phyloP scores from a whole-genome alignment of 495 filamentous ascomycete species.

The Xylaria longipes region DNA sequence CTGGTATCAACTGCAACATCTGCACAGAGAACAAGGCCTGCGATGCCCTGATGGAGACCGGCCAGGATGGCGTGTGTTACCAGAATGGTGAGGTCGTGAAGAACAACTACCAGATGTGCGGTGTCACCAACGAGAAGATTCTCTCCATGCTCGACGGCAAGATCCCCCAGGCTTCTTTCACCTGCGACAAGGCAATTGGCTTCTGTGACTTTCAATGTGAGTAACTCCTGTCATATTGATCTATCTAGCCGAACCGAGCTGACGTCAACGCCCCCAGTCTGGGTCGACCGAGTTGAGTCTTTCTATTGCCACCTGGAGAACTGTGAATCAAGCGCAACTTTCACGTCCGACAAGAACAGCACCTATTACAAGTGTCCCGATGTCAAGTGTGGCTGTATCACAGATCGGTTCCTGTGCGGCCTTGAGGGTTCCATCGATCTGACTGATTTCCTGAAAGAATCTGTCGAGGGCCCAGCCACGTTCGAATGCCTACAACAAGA shows the following conservation, averaged over 20 bases:
- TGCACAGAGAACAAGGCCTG: constrained; percentile 85
- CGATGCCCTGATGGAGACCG: constrained; percentile 79
- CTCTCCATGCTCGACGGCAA: constrained; percentile 80
- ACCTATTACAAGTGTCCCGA: constrained; percentile 86
- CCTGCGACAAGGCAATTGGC: constrained; percentile 73
- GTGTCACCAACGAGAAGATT: constrained; percentile 94
- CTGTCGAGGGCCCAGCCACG: constrained; percentile 83
- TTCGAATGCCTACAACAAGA: constrained; percentile 74
- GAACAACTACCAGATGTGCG: constrained; percentile 96
- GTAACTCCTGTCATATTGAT: constrained; percentile 33
- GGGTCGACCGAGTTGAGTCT: constrained; percentile 91
- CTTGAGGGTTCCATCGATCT: constrained; percentile 91
- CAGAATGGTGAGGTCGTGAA: constrained; percentile 87
- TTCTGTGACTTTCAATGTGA: constrained; percentile 93
- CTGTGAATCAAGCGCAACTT: constrained; percentile 74
- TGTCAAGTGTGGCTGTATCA: constrained; percentile 85
- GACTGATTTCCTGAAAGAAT: constrained; percentile 78
- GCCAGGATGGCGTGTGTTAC: constrained; percentile 85
- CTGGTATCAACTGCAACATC: constrained; percentile 98
- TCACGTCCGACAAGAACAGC: constrained; percentile 73
- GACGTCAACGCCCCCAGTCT: constrained; percentile 62
- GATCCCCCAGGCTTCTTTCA: constrained; percentile 92
- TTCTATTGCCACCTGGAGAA: constrained; percentile 92
- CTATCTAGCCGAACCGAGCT: constrained; percentile 43
- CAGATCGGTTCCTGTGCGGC: constrained; percentile 91